Base-by-base conservation (phyloP, 176 grass and related monocot genomes). In the Triticum aestivum region DNA sequence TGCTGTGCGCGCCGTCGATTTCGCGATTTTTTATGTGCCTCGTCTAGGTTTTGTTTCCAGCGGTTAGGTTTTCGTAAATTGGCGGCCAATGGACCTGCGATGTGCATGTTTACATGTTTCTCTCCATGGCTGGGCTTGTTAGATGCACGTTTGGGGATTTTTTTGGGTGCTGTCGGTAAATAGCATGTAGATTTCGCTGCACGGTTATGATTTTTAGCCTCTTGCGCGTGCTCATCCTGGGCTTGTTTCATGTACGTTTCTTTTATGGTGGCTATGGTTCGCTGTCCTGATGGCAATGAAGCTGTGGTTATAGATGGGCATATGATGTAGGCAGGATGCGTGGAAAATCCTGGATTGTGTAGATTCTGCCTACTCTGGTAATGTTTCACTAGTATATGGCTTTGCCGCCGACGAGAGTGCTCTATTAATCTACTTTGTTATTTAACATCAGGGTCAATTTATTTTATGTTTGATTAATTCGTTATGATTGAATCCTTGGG, bases 401-500 rank as follows among this genome's bases (percentile, higher is more conserved):
- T 77, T 71, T 39, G 13, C 23, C 47, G 29, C 68, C 44, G 79
- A 77, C 27, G 17, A 75, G 3, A 61, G 59, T 66, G 20, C 11
- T 8, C 77, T 45, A 18, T 9, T 64, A 75, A 1, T 29, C 37
- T 73, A 13, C 44, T 47, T 47, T 47, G 1, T 13, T 47, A 13
- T 47, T 47, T 47, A 39, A 49, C 21, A 33, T 64, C 4, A 3
- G 29, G 37, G 38, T 69, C 24, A 52, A 20, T 67, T 77, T 78
- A 15, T 17, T 86, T 18, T 30, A 45, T 65, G 33, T n/a, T 73
- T 63, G 20, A 69, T 42, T 64, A 32, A 49, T 20, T 11, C 1
- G 27, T 75, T 63, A 75, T 81, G 38, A 35, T 82, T 18, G 51
- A 15, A 63, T 84, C 73, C 23, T 63, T 74, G 38, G 56, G 24